Base-by-base conservation (phyloP, 768 basidiomycete genomes). In the Coprinopsis sp. region DNA sequence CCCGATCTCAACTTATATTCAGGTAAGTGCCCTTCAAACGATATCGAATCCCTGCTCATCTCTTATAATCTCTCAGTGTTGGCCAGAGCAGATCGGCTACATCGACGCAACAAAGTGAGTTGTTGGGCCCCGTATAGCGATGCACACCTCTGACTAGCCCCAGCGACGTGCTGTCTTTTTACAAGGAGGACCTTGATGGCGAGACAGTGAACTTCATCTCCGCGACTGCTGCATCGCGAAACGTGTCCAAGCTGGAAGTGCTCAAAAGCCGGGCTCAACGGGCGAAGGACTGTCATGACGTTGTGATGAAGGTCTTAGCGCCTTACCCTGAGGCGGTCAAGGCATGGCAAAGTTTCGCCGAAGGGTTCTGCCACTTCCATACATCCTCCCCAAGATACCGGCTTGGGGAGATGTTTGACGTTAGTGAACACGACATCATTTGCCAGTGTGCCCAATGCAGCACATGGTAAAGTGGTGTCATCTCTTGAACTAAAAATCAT, bases 161-260 rank as follows among this genome's bases (percentile, higher is more conserved):
- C 33, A 72, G 70, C 46, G 70, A 73, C 28, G 53, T 72, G 23
- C 51, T 71, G 1, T 71, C 65, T 0, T 72, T 72, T 44, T 67
- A 72, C 42, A 64, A 73, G 47, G 72, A 73, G 58, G 71, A 72
- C 41, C 44, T 58, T 1, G 58, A 44, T 0, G 64, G 61, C 2
- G 72, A 72, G 42, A 47, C 50, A 4, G 58, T 61, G 28, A 72
- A 71, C 46, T 64, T 58, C 22, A 52, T 71, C 27, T 69, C 71
- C 1, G 49, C 58, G 13, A 45, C 64, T 0, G 69, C 70, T 0
- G 49, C 51, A 10, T 56, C 50, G 22, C 46, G 52, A 2, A 47
- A 53, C 2, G 37, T 45, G 6, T 51, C 61, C 3, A 70, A 69
- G 44, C 36, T 60, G 37, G 61, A 64, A 6, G 54, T 52, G 4